These are phyloP conservation scores for Balakata baccata DNA, from an alignment of 345 rosid species.

Conservation along the genomic window DNA sequence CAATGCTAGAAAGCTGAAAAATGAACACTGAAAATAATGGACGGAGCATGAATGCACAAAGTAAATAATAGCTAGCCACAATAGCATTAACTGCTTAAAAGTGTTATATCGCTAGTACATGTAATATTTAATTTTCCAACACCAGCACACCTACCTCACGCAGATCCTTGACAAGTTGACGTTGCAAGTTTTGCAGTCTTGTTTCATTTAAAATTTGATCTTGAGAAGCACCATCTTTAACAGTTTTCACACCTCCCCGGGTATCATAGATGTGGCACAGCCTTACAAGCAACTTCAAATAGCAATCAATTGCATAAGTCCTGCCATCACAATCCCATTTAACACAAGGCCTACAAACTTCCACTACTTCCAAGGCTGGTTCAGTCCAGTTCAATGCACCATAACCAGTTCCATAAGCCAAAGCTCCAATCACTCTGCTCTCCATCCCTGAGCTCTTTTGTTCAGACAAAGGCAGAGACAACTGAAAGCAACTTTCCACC, in stretches of 20 bases:
- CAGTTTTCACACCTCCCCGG: constrained; percentile 92
- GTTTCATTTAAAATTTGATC: constrained; percentile 95
- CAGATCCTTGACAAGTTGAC: constrained; percentile 82
- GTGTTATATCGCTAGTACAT: background rate
- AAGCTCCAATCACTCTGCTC: constrained; percentile 96
- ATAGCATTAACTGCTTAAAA: background rate
- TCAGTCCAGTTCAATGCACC: constrained; percentile 99
- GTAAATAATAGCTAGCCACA: background rate
- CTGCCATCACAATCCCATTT: constrained; percentile 99
- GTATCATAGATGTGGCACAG: constrained; percentile 94
- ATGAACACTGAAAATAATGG: background rate
- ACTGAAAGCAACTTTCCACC: constrained; percentile 97
- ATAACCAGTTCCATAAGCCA: constrained; percentile 98
- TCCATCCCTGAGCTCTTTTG: constrained; percentile 93
- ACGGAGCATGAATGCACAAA: background rate
- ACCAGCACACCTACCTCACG: constrained; percentile 58
- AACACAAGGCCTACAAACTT: constrained; percentile 94
- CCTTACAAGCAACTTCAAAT: constrained; percentile 87
- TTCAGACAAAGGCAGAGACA: constrained; percentile 93
- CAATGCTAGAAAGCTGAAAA: background rate
- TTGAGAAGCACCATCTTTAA: constrained; percentile 98
- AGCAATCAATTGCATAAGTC: constrained; percentile 94
- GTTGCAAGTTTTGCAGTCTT: constrained; percentile 84
- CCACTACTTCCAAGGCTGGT: constrained; percentile 95
- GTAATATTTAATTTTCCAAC: background rate